These are phyloP conservation scores for Eucalyptus sideroxylon DNA, from an alignment of 345 rosid species.

Conservation along the genomic window DNA sequence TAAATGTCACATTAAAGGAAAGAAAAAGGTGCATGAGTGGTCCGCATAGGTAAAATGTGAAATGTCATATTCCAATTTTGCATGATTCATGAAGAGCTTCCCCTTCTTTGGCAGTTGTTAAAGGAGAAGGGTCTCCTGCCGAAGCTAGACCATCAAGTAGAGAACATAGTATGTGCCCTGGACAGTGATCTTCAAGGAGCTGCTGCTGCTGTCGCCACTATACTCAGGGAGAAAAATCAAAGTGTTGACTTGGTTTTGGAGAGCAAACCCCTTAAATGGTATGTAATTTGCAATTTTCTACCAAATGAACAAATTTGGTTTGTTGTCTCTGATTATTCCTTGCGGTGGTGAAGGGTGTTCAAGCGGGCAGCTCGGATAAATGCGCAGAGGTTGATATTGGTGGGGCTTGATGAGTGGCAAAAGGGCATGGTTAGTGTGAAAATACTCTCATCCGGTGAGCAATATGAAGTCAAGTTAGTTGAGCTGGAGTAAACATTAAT, in stretches of 20 bases:
- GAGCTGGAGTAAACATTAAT: conserved; percentile 33
- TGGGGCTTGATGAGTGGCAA: conserved; percentile 74
- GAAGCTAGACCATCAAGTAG: conserved; percentile 45
- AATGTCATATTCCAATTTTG: background rate
- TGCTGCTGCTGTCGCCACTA: conserved; percentile 70
- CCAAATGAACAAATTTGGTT: background rate
- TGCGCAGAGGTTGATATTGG: conserved; percentile 72
- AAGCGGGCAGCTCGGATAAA: conserved; percentile 73
- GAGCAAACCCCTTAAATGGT: conserved; percentile 84
- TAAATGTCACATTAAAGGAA: background rate
- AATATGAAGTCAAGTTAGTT: conserved; percentile 58
- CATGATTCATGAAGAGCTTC: background rate
- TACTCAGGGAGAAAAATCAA: conserved; percentile 67
- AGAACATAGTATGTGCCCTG: conserved; percentile 77
- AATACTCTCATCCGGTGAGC: conserved; percentile 64
- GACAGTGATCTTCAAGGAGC: conserved; percentile 70
- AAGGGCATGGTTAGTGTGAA: conserved; percentile 78
- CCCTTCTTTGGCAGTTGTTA: conserved; percentile 36
- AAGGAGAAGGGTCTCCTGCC: conserved; percentile 82
- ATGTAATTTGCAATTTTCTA: background rate
- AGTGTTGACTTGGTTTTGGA: conserved; percentile 81
- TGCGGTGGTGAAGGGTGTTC: conserved; percentile 51
- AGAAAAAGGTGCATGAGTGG: background rate
- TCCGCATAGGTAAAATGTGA: background rate
- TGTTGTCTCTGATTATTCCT: background rate